phyloP scores from a whole-genome alignment of 331 rosid species.

The Arachis monticola region DNA sequence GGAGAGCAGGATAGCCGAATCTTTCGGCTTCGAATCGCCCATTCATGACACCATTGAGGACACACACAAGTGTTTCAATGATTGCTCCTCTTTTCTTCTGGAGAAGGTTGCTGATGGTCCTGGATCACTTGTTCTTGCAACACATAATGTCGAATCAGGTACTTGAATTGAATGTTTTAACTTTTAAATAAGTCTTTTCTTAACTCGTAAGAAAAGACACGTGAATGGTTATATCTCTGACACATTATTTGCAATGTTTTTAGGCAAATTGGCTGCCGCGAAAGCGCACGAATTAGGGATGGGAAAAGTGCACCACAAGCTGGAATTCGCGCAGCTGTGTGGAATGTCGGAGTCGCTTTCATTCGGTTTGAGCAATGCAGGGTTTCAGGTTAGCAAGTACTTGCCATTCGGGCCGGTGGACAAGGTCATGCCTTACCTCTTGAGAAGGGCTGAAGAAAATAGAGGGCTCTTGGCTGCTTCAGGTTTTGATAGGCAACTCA shows the following conservation, averaged over 20 bases:
- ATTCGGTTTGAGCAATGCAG: conserved; percentile 74
- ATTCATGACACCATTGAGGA: conserved; percentile 69
- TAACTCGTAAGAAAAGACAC: too few relatives aligned
- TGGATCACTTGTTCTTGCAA: conserved; percentile 73
- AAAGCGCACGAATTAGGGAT: conserved; percentile 75
- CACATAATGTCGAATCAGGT: conserved; percentile 91
- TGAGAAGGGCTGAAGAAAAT: conserved; percentile 91
- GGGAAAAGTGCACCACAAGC: conserved; percentile 66
- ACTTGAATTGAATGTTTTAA: neutral
- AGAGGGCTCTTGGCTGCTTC: conserved; percentile 83
- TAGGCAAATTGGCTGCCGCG: conserved; percentile 74
- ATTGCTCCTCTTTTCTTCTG: conserved; percentile 64
- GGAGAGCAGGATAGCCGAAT: conserved; percentile 62
- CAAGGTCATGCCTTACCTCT: conserved; percentile 75
- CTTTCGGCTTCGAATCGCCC: conserved; percentile 69
- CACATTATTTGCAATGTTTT: neutral
- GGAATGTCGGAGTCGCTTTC: conserved; percentile 95
- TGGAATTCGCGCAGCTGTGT: conserved; percentile 79
- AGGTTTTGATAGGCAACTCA: conserved; percentile 65
- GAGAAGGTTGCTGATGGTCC: conserved; percentile 65
- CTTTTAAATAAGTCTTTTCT: too few relatives aligned
- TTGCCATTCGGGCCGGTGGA: conserved; percentile 88
- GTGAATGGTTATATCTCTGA: too few relatives aligned
- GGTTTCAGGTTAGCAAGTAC: conserved; percentile 90
- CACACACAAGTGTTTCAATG: conserved; percentile 74